Base-by-base conservation (phyloP, 2,329 filamentous ascomycete species). In the Sphaerulina musiva region DNA sequence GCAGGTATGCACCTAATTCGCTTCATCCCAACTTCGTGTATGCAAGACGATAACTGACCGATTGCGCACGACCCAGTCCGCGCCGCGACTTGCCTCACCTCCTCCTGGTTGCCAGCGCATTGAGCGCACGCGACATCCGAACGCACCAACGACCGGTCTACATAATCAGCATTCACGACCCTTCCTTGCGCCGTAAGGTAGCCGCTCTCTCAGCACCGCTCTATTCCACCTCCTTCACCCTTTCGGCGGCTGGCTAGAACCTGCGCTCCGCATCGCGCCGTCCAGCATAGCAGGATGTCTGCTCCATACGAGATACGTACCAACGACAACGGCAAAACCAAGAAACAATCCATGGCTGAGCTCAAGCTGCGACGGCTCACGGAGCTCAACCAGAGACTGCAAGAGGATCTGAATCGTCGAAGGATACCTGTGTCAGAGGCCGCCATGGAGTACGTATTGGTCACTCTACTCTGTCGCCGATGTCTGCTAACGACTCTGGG, bases 281-380 rank as follows among this genome's bases (percentile, higher is more conserved):
- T 29, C 41, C 8, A 51, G 48, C 48, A 45, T 45, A 36, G 56
- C 62, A 74, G 65, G 62, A 84, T 83, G 79, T 78, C 81, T 66
- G 70, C 80, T 60, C 77, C 81, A 55, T 86, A 85, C 73, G 82
- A 85, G 70, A 77, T 84, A 65, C 81, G 82, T 71, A 79, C 79
- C 57, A 82, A 80, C 62, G 81, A 81, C 64, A 81, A 83, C 69
- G 77, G 79, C 64, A 83, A 81, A 80, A 95, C 91, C 78, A 97
- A 95, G 79, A 96, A 96, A 80, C 93, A 97, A 78, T 95, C 89
- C 72, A 97, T 98, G 89, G 92, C 92, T 65, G 93, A 98, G 73
- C 82, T 98, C 62, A 98, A 98, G 81, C 83, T 97, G 68, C 86
- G 93, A 68, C 87, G 93, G 62, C 80, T 98, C 74, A 97, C 91